Evolutionary conservation across 352 stramenopile species (phyloP).

Genomic region (Discostella stelligera): DNA sequence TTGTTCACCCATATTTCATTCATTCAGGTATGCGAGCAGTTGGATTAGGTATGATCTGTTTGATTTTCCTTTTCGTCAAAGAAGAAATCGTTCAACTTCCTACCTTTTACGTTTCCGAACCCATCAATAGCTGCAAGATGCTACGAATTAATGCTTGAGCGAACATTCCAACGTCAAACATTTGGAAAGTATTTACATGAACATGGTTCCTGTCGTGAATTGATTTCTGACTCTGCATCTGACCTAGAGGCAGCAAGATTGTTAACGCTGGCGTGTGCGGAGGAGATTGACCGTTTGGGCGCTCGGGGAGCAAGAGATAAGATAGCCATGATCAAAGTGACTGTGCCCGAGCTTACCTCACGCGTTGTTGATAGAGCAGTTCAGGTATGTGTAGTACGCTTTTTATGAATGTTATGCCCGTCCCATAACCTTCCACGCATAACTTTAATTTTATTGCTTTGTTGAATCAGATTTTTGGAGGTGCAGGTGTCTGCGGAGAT

Average conservation of each 20-base stretch:
- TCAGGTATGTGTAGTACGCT: conserved; percentile 50
- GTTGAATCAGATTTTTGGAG: conserved; percentile 81
- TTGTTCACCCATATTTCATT: conserved; percentile 84
- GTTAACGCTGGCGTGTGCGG: conserved; percentile 69
- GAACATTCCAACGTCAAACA: conserved; percentile 85
- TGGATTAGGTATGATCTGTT: conserved; percentile 49
- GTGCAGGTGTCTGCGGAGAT: conserved; percentile 87
- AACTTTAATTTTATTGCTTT: no score
- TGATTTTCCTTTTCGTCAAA: conserved; percentile 9
- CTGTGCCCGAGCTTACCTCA: conserved; percentile 89
- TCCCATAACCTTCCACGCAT: no score
- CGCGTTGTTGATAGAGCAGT: conserved; percentile 90
- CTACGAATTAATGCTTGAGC: conserved; percentile 80
- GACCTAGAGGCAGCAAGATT: conserved; percentile 74
- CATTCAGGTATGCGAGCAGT: conserved; percentile 67
- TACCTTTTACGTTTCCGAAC: no score
- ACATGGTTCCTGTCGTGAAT: conserved; percentile 84
- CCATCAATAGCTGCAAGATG: conserved; percentile 57
- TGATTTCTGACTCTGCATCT: conserved; percentile 89
- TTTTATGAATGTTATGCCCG: conserved; percentile 12
- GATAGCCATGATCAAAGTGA: conserved; percentile 96
- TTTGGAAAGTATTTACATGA: conserved; percentile 81
- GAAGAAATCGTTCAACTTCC: no score
- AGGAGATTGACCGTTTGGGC: conserved; percentile 74
- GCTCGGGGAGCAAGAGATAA: conserved; percentile 86